Evolutionary conservation across 108 stramenopile genomes (phyloP).

Genomic region (Hondaea fermentalgiana): DNA sequence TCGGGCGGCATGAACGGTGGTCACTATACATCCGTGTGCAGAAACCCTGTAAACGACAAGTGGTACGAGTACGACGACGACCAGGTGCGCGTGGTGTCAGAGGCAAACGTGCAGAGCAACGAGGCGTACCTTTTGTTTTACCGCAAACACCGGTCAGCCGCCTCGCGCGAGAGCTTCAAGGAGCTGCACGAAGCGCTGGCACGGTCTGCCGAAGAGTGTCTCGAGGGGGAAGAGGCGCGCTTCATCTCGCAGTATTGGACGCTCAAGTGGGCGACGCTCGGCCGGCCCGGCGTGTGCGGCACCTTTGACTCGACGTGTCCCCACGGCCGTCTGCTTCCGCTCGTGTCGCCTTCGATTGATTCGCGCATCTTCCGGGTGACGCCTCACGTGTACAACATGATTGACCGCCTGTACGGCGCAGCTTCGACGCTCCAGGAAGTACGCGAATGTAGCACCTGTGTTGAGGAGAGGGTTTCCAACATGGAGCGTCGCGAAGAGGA

Average conservation of each 20-base stretch:
- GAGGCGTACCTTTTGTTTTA: not conserved
- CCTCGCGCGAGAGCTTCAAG: not conserved
- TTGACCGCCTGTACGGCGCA: not conserved
- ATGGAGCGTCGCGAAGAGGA: not conserved
- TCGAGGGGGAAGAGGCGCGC: not conserved
- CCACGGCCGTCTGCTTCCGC: not conserved
- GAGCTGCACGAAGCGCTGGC: not conserved
- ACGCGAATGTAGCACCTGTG: not conserved
- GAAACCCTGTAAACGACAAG: not conserved
- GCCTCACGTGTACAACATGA: not conserved
- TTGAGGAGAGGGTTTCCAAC: not conserved
- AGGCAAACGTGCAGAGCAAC: not conserved
- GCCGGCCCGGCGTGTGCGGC: not conserved
- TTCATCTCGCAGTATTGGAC: conserved; percentile 11
- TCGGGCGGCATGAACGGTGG: not conserved
- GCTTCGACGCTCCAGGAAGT: not conserved
- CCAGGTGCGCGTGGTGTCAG: not conserved
- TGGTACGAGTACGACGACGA: conserved; percentile 18
- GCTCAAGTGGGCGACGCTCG: conserved; percentile 1
- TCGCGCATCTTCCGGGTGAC: not conserved
- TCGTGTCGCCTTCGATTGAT: not conserved
- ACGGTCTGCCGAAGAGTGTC: not conserved
- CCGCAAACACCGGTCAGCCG: not conserved
- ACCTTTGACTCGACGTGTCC: not conserved
- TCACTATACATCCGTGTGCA: conserved; percentile 2